A percentile compares a stretch with the other conserved stretches of the same genome.
Conservation (phyloP, 176 grass and related monocot genomes). For the Eremochloa ophiuroides region DNA sequence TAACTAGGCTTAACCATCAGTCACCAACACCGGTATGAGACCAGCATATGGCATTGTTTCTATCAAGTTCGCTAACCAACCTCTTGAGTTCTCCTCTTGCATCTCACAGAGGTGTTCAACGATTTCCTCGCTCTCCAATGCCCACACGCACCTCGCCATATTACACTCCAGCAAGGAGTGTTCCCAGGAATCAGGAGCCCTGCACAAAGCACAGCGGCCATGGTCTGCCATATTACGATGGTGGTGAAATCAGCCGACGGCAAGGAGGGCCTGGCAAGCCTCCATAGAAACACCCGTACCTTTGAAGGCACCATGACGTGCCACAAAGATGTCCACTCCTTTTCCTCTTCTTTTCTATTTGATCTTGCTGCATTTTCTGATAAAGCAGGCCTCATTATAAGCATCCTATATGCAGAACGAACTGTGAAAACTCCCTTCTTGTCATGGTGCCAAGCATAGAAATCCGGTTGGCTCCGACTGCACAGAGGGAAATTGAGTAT, state of each 20-base stretch:
- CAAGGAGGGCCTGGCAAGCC: not conserved
- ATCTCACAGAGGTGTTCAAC: too few species aligned
- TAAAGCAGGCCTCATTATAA: not conserved
- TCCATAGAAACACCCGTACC: not conserved
- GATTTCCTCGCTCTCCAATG: not conserved
- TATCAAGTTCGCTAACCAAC: too few species aligned
- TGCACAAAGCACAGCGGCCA: not conserved
- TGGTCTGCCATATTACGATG: not conserved
- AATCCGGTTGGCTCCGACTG: not conserved
- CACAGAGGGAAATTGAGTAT: not conserved
- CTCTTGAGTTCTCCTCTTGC: too few species aligned
- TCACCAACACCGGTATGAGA: too few species aligned
- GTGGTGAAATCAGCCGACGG: not conserved
- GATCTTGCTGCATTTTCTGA: not conserved
- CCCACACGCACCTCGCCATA: not conserved
- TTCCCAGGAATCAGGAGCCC: not conserved
- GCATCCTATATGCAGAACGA: not conserved
- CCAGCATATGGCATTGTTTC: too few species aligned
- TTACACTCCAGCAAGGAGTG: too few species aligned
- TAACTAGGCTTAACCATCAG: too few species aligned
- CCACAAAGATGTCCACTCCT: too few species aligned
- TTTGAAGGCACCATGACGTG: too few species aligned
- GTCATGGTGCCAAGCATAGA: not conserved
- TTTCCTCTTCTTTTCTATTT: not conserved
- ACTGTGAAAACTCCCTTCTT: not conserved